Evolutionary conservation across 2,329 filamentous ascomycete genomes (phyloP).

Genomic region (Colletotrichum sp.): DNA sequence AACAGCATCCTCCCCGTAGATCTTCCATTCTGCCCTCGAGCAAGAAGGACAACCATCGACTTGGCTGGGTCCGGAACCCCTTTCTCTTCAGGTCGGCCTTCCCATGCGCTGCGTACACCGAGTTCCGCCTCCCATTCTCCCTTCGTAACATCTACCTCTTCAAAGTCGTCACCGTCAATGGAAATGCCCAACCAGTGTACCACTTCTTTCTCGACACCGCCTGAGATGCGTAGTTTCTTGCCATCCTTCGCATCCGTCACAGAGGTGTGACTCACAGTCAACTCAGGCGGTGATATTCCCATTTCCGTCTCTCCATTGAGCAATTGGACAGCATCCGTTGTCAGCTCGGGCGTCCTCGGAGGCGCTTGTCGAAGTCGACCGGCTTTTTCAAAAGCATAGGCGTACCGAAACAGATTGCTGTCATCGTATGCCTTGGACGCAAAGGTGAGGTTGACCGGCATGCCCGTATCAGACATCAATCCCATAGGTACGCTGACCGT

Average conservation of each 20-base stretch:
- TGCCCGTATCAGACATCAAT: conserved; percentile 23
- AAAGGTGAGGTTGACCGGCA: conserved; percentile 32
- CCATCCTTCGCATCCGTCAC: background rate
- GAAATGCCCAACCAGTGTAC: background rate
- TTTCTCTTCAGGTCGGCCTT: background rate
- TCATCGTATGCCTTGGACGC: conserved; percentile 29
- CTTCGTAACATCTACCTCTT: background rate
- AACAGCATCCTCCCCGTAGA: background rate
- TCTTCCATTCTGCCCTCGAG: background rate
- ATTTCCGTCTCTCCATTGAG: background rate
- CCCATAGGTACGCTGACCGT: conserved; percentile 32
- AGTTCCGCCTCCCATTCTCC: background rate
- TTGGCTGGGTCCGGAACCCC: background rate
- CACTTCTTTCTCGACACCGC: background rate
- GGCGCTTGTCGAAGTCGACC: background rate
- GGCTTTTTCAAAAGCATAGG: background rate
- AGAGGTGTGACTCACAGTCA: background rate
- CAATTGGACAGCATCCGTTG: background rate
- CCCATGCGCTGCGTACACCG: background rate
- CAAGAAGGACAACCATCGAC: background rate
- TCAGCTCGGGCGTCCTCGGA: background rate
- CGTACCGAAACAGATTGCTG: background rate
- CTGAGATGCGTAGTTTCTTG: background rate
- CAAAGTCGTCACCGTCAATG: background rate
- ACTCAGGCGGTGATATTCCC: background rate